phyloP scores from a whole-genome alignment of 257 asterid species.

The Cordia subcordata region DNA sequence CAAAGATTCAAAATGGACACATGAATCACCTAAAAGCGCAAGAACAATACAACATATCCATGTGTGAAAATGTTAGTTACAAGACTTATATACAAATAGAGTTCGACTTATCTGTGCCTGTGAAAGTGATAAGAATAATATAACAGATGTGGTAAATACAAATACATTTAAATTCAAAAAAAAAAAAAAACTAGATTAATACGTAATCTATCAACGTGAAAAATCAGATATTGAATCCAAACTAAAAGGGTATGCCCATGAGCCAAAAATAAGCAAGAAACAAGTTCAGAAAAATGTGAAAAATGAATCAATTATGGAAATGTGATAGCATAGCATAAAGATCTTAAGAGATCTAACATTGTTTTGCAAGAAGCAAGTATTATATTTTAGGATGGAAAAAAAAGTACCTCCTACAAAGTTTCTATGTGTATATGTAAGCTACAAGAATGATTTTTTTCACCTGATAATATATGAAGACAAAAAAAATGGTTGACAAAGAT shows the following conservation, averaged over 20 bases:
- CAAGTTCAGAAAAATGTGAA: background rate
- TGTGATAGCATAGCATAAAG: background rate
- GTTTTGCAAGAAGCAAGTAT: too few species aligned
- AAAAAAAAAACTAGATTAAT: too few species aligned
- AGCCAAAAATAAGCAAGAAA: background rate
- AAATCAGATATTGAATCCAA: background rate
- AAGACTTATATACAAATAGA: too few species aligned
- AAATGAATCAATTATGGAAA: background rate
- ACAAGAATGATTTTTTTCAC: background rate
- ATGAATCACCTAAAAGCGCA: too few species aligned
- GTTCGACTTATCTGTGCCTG: too few species aligned
- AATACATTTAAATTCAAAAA: too few species aligned
- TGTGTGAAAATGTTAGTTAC: too few species aligned
- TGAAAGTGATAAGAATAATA: too few species aligned
- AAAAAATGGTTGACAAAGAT: too few species aligned
- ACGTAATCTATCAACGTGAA: background rate
- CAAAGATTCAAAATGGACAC: background rate
- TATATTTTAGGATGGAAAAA: too few species aligned
- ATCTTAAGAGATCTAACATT: background rate
- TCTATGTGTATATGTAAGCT: background rate
- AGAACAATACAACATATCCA: background rate
- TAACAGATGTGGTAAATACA: too few species aligned
- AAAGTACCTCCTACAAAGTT: background rate
- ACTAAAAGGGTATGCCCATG: background rate
- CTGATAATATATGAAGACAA: background rate